A percentile compares a stretch with the other conserved stretches of the same genome.
Evolutionary conservation across 176 grass and related monocot genomes (phyloP).

Genomic region (Bolboschoenus planiculmis): DNA sequence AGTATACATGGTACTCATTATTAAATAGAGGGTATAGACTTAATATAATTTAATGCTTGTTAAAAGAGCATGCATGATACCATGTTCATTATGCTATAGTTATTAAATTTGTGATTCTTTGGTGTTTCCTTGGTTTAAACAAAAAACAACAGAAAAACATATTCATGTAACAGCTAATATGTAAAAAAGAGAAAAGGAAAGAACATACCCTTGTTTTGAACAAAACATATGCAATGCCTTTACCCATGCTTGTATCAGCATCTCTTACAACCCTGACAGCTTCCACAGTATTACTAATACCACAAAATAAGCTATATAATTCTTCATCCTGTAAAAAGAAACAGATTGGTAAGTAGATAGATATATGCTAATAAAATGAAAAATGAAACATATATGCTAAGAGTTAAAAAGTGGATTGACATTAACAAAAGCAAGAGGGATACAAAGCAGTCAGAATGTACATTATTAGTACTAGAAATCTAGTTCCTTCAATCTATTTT

Average conservation of each 20-base stretch:
- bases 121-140: neutral
- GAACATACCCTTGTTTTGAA: conserved; percentile 90
- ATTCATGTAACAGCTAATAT: neutral
- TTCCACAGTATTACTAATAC: conserved; percentile 55
- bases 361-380: neutral
- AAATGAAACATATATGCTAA: neutral
- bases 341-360: neutral
- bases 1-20: neutral
- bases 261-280: conserved; percentile 87
- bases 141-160: neutral
- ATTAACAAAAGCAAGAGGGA: neutral
- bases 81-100: too few species aligned
- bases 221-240: conserved; percentile 87
- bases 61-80: neutral
- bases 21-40: neutral
- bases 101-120: neutral
- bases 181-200: neutral
- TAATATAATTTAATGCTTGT: neutral
- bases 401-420: neutral
- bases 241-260: conserved; percentile 67
- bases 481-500: neutral
- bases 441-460: neutral
- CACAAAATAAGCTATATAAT: conserved; percentile 72
- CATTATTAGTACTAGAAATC: neutral
- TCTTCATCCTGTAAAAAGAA: conserved; percentile 75